Evolutionary conservation across 148 eudicot species (phyloP).

Genomic region (Chenopodium suecicum): DNA sequence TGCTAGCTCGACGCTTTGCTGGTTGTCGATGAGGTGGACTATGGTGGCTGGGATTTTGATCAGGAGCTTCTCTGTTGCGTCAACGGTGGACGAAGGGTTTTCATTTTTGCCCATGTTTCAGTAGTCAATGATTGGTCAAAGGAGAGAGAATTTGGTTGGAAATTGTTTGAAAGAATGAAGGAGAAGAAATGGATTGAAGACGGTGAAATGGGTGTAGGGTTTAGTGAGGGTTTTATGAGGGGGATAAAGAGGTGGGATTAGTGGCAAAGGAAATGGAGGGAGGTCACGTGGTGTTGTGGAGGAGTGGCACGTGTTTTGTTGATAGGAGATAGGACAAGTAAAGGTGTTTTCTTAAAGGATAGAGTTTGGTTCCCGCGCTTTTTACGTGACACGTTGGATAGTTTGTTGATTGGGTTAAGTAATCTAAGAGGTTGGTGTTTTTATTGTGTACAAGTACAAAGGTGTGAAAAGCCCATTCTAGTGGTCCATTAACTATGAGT

Average conservation of each 20-base stretch:
- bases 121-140: not conserved
- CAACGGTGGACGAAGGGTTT: slow-evolving; percentile 4
- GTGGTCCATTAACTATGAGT: too few species aligned
- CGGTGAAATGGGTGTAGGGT: not conserved
- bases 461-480: not conserved
- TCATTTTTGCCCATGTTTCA: slow-evolving; percentile 2
- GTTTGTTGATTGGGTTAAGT: slow-evolving; percentile 1
- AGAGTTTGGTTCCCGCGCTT: slow-evolving; percentile 6
- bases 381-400: slow-evolving; percentile 4
- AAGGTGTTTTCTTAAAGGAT: not conserved
- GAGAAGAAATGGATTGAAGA: not conserved
- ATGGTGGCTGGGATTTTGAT: slow-evolving; percentile 50
- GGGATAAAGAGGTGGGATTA: not conserved
- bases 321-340: not conserved
- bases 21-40: slow-evolving; percentile 64
- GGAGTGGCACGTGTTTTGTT: not conserved
- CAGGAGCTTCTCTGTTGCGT: slow-evolving; percentile 55
- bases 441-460: too few species aligned
- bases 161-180: not conserved
- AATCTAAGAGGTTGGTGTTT: not conserved
- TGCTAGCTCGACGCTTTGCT: slow-evolving; percentile 68
- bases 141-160: too few species aligned
- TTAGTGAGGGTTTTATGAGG: not conserved
- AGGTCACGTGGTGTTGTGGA: not conserved
- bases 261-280: slow-evolving; percentile 16